These are phyloP conservation scores for Posidonia oceanica DNA, from an alignment of 116 monocot species.

Conservation along the genomic window DNA sequence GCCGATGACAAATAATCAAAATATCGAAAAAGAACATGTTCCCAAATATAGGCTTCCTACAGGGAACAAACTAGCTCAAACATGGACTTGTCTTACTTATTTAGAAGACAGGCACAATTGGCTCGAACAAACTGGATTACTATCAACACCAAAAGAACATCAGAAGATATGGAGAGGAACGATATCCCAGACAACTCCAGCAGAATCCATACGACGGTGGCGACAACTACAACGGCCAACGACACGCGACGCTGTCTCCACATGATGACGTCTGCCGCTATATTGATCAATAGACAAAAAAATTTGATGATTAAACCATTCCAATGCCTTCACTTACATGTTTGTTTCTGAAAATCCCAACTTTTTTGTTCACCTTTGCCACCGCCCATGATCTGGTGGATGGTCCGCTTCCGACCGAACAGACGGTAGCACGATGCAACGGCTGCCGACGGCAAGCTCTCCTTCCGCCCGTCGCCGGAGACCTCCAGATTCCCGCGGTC, in stretches of 20 bases:
- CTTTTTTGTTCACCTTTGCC: constrained; percentile 38
- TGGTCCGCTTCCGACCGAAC: constrained; percentile 40
- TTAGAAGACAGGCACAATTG: constrained; percentile 50
- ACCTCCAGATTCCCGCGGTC: background rate
- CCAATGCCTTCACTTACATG: too few species aligned
- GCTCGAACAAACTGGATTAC: constrained; percentile 56
- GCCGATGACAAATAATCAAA: background rate
- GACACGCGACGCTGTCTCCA: constrained; percentile 51
- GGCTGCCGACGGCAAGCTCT: background rate
- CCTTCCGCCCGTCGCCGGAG: background rate
- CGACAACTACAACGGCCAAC: constrained; percentile 45
- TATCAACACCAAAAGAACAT: constrained; percentile 71
- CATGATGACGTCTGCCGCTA: constrained; percentile 83
- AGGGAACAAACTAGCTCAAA: too few species aligned
- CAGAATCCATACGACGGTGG: constrained; percentile 64
- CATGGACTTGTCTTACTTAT: constrained; percentile 27
- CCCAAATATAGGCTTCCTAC: background rate
- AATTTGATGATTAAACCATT: background rate
- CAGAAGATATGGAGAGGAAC: constrained; percentile 64
- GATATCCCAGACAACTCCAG: constrained; percentile 71
- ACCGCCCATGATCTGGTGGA: constrained; percentile 70
- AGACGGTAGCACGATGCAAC: constrained; percentile 30
- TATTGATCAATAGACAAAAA: background rate
- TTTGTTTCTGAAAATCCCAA: too few species aligned
- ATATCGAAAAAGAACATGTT: background rate